Conservation (phyloP, 164 flowering plant genomes). For the Platanus orientalis region DNA sequence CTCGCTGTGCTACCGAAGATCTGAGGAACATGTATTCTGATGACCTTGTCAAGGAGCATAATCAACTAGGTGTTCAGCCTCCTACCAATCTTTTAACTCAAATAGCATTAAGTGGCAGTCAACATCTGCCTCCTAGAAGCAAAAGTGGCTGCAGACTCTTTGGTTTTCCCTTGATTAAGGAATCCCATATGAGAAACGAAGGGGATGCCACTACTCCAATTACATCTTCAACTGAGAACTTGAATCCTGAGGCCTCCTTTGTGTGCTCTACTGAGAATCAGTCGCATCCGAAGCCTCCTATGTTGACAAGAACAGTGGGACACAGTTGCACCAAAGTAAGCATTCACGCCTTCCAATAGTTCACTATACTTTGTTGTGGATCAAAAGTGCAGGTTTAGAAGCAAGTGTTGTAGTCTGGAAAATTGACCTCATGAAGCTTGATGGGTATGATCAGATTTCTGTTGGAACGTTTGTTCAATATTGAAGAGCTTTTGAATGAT, state of each 20-base stretch:
- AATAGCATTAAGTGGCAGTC: slow-evolving; percentile 19
- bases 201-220: slow-evolving; percentile 18
- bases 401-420: slow-evolving; percentile 32
- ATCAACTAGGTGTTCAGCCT: slow-evolving; percentile 17
- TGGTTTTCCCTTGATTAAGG: slow-evolving; percentile 76
- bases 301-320: slow-evolving; percentile 28
- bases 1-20: slow-evolving; percentile 7
- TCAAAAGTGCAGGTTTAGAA: slow-evolving; percentile 21
- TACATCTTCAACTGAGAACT: slow-evolving; percentile 19
- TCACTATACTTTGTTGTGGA: slow-evolving; percentile 14
- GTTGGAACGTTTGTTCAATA: slow-evolving; percentile 29
- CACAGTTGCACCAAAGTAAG: slow-evolving; percentile 51
- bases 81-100: slow-evolving; percentile 16
- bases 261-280: slow-evolving; percentile 30
- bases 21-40: slow-evolving; percentile 12
- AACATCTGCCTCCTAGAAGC: slow-evolving; percentile 25
- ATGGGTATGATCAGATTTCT: slow-evolving; percentile 26
- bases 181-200: slow-evolving; percentile 20
- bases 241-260: slow-evolving; percentile 24
- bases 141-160: slow-evolving; percentile 73
- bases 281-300: slow-evolving; percentile 29
- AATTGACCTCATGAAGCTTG: slow-evolving; percentile 27
- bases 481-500: slow-evolving; percentile 27
- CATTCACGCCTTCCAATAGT: slow-evolving; percentile 29
- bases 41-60: slow-evolving; percentile 21